Percentiles rank a stretch among this genome's conserved stretches.
These are phyloP conservation scores for Tetracladium marchalianum DNA, from an alignment of 495 filamentous ascomycete genomes.

Conservation along the genomic window DNA sequence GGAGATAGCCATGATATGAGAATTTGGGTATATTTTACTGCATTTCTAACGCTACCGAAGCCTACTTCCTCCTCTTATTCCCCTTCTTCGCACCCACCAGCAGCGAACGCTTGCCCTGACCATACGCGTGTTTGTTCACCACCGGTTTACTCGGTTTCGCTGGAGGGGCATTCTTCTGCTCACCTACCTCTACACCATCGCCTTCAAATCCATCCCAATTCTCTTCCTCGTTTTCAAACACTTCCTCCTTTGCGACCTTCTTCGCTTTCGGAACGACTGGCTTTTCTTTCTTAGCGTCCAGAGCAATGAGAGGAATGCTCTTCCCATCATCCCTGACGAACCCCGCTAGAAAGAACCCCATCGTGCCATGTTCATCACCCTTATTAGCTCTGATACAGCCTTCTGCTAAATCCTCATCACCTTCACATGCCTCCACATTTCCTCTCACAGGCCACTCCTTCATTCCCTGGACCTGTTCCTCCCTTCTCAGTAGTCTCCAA, in stretches of 20 bases:
- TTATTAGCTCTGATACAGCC: constrained; percentile 75
- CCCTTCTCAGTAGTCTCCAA: constrained; percentile 63
- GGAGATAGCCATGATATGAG: no score
- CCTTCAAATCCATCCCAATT: constrained; percentile 39
- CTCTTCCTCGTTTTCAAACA: constrained; percentile 17
- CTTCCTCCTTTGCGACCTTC: not conserved
- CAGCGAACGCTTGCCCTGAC: not conserved
- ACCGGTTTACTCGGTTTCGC: not conserved
- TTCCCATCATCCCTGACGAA: constrained; percentile 32
- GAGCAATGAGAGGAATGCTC: not conserved
- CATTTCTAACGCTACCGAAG: not conserved
- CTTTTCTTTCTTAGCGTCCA: constrained; percentile 6
- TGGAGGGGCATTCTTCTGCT: no score
- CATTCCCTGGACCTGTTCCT: constrained; percentile 63
- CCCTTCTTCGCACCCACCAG: not conserved
- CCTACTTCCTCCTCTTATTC: not conserved
- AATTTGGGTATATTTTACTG: no score
- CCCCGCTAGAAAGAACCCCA: constrained; percentile 39
- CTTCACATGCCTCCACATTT: constrained; percentile 29
- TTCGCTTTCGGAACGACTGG: constrained; percentile 6
- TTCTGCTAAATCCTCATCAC: constrained; percentile 44
- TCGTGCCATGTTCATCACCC: constrained; percentile 65
- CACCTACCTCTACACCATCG: constrained; percentile 7
- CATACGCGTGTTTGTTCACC: not conserved
- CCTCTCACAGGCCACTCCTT: constrained; percentile 65